Evolutionary conservation across 2,329 filamentous ascomycete species (phyloP).

Genomic region (Ascochyta rabiei): DNA sequence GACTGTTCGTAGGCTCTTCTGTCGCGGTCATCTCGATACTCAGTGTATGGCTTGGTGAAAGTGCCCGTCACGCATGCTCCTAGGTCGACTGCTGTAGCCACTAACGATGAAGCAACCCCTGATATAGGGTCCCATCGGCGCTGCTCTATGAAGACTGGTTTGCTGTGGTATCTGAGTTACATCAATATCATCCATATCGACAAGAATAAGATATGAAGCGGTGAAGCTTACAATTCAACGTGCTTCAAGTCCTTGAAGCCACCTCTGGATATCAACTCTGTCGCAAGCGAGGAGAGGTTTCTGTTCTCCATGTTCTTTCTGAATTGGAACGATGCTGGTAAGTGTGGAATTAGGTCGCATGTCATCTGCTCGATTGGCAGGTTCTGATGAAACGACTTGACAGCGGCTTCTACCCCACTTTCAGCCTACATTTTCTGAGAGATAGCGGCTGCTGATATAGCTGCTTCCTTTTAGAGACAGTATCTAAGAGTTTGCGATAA

Average conservation of each 20-base stretch:
- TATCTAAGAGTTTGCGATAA: conserved; percentile 20
- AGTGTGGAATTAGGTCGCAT: too few species aligned
- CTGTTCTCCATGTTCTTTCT: too few species aligned
- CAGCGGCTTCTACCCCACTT: conserved; percentile 50
- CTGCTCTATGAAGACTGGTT: conserved; percentile 39
- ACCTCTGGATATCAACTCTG: too few species aligned
- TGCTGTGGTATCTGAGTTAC: conserved; percentile 11
- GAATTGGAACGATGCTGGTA: too few species aligned
- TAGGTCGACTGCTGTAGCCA: conserved; percentile 60
- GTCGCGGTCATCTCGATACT: conserved; percentile 20
- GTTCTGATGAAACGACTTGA: conserved; percentile 52
- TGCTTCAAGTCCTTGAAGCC: too few species aligned
- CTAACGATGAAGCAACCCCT: conserved; percentile 64
- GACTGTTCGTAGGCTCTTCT: conserved; percentile 9
- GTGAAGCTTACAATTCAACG: too few species aligned
- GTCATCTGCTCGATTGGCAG: too few species aligned
- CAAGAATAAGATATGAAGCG: too few species aligned
- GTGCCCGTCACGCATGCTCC: conserved; percentile 65
- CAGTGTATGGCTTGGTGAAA: conserved; percentile 37
- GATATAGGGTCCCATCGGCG: conserved; percentile 67
- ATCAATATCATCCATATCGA: too few species aligned
- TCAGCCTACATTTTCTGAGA: conserved; percentile 52
- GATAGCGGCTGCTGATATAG: conserved; percentile 47
- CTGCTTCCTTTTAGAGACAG: conserved; percentile 50
- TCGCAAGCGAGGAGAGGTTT: too few species aligned